Evolutionary conservation across 2,329 filamentous ascomycete species (phyloP).

Genomic region (Orbilia blumenaviensis): DNA sequence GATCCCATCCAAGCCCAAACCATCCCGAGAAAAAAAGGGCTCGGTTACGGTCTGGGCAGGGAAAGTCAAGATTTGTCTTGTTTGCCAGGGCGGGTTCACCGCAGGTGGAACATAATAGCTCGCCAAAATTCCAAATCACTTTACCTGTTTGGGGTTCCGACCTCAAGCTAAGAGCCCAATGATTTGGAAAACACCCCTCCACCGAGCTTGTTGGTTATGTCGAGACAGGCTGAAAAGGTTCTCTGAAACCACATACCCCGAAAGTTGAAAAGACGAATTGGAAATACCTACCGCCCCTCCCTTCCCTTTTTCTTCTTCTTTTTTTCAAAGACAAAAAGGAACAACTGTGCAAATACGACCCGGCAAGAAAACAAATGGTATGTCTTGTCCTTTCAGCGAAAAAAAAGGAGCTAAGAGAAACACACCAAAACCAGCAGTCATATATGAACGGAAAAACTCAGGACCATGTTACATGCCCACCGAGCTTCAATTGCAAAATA

Average conservation of each 20-base stretch:
- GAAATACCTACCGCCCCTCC: too few species aligned
- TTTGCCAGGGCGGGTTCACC: constrained; percentile 31
- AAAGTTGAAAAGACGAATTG: constrained; percentile 9
- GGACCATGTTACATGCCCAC: constrained; percentile 15
- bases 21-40: neutral
- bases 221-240: constrained; percentile 27
- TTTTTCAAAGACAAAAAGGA: neutral
- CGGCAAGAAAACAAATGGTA: neutral
- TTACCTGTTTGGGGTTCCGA: constrained; percentile 43
- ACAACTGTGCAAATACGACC: constrained; percentile 1
- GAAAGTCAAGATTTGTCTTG: constrained; percentile 43
- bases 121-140: constrained; percentile 53
- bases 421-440: neutral
- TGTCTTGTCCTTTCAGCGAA: neutral
- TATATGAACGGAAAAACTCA: neutral
- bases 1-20: neutral
- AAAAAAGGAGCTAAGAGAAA: too few species aligned
- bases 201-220: constrained; percentile 9
- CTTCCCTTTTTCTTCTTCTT: too few species aligned
- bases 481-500: constrained; percentile 27
- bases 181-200: constrained; percentile 54
- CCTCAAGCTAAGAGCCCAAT: constrained; percentile 41
- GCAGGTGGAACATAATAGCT: constrained; percentile 32
- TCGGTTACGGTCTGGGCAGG: constrained; percentile 41
- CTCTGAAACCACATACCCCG: constrained; percentile 1